Evolutionary conservation across 2,329 filamentous ascomycete genomes (phyloP).

Genomic region (Fusarium sp.): DNA sequence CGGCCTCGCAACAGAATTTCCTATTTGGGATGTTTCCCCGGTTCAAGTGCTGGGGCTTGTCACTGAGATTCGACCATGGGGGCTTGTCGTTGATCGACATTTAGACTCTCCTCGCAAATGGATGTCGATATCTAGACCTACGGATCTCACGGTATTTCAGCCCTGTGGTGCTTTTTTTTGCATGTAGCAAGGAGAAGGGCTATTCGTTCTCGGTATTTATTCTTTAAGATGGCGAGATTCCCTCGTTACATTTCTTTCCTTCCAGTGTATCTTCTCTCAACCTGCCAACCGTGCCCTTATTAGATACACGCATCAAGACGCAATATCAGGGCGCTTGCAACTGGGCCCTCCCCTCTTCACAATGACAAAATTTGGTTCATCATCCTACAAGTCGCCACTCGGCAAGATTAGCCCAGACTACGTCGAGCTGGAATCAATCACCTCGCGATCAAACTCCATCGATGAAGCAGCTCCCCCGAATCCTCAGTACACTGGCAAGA

Average conservation of each 20-base stretch:
- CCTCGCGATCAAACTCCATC: not conserved
- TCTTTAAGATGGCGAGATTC: not conserved
- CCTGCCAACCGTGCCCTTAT: no score
- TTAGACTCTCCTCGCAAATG: not conserved
- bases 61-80: not conserved
- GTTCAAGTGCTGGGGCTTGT: not conserved
- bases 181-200: not conserved
- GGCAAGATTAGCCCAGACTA: not conserved
- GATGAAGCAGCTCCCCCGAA: not conserved
- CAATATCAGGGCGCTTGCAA: not conserved
- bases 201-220: not conserved
- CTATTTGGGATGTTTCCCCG: constrained; percentile 10
- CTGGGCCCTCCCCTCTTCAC: not conserved
- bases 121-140: not conserved
- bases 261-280: no score
- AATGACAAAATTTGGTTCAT: not conserved
- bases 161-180: not conserved
- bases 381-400: not conserved
- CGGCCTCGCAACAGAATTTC: constrained; percentile 7
- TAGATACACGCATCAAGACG: not conserved
- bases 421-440: not conserved
- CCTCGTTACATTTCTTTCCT: not conserved
- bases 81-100: not conserved
- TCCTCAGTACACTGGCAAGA: not conserved
- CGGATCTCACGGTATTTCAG: not conserved